These are phyloP conservation scores for Linnemannia hyalina DNA, from an alignment of 192 early-diverging fungal species.

Conservation along the genomic window DNA sequence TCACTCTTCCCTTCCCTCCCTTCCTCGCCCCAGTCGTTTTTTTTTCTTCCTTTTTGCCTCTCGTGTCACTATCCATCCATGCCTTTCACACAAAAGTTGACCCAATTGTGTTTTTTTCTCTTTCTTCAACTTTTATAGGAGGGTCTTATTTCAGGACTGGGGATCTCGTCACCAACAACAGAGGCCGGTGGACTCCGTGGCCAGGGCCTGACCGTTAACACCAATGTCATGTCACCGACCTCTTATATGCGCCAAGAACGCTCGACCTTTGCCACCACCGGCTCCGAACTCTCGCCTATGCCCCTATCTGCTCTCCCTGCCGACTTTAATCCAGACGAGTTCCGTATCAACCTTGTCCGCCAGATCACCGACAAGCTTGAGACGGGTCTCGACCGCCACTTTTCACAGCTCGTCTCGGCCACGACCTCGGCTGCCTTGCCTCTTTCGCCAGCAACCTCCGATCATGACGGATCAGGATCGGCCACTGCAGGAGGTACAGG, in stretches of 20 bases:
- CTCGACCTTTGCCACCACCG: constrained; percentile 15
- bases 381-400: constrained; percentile 43
- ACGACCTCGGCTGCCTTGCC: constrained; percentile 32
- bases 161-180: constrained; percentile 38
- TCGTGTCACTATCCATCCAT: background rate
- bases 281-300: constrained; percentile 21
- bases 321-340: constrained; percentile 53
- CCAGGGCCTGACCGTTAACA: constrained; percentile 40
- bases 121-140: constrained; percentile 24
- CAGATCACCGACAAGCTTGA: constrained; percentile 50
- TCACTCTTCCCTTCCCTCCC: background rate
- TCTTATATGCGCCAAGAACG: constrained; percentile 27
- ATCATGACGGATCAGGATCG: constrained; percentile 18
- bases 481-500: background rate
- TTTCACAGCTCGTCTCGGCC: constrained; percentile 44
- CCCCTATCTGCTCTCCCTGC: constrained; percentile 23
- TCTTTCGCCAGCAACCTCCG: constrained; percentile 39
- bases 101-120: background rate
- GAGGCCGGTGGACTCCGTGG: background rate
- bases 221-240: constrained; percentile 29
- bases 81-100: background rate
- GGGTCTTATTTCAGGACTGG: constrained; percentile 29
- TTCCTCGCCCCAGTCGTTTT: background rate
- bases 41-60: background rate
- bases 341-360: constrained; percentile 45